These are phyloP conservation scores for Ustilago shanxiensis DNA, from an alignment of 1,284 basidiomycete genomes.

Conservation along the genomic window DNA sequence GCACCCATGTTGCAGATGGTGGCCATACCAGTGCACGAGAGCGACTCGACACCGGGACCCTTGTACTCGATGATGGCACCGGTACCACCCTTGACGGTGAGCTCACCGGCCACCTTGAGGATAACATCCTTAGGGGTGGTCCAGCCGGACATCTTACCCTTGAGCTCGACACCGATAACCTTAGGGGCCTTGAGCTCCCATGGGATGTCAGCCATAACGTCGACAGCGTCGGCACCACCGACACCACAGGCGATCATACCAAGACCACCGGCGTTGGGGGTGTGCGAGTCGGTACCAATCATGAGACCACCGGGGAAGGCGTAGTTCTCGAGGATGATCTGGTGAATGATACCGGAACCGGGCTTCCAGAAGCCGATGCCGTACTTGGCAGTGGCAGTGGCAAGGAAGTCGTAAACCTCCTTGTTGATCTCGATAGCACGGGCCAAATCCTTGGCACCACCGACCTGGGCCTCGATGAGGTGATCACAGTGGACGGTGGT, in stretches of 20 bases:
- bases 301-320: slow-evolving; percentile 98
- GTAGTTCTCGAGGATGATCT: slow-evolving; percentile 92
- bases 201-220: slow-evolving; percentile 96
- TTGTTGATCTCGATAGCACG: slow-evolving; percentile 95
- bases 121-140: slow-evolving; percentile 85
- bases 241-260: slow-evolving; percentile 99
- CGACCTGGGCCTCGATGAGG: slow-evolving; percentile 96
- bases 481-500: slow-evolving; percentile 95
- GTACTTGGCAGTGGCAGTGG: slow-evolving; percentile 97
- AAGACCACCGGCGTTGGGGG: slow-evolving; percentile 98
- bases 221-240: slow-evolving; percentile 98
- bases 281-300: slow-evolving; percentile 99
- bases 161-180: slow-evolving; percentile 97
- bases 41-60: slow-evolving; percentile 84
- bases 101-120: slow-evolving; percentile 69
- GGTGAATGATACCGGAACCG: slow-evolving; percentile 85
- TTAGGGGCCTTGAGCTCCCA: slow-evolving; percentile 99
- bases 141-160: slow-evolving; percentile 95
- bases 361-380: slow-evolving; percentile 99
- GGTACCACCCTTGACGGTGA: slow-evolving; percentile 70
- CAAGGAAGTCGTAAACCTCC: slow-evolving; percentile 99
- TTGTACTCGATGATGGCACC: slow-evolving; percentile 71
- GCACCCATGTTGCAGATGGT: slow-evolving; percentile 99
- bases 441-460: slow-evolving; percentile 91
- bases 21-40: slow-evolving; percentile 99